Evolutionary conservation across 73 alveolate genomes (phyloP).

Genomic region (Durusdinium trenchii): DNA sequence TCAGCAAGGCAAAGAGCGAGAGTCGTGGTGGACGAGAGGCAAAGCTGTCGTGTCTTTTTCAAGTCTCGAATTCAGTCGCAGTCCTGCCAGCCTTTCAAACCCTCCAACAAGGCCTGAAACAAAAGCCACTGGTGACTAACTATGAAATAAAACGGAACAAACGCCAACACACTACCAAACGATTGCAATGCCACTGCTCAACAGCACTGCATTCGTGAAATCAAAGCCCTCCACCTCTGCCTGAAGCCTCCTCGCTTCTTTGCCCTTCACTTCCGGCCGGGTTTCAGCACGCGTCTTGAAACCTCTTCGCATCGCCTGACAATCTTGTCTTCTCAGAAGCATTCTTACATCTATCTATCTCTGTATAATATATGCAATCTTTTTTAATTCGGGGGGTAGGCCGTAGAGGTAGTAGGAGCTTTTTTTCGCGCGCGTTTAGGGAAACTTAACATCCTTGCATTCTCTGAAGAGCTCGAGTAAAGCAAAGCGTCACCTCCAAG

Average conservation of each 20-base stretch:
- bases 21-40: no score
- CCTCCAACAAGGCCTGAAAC: constrained; percentile 49
- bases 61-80: background rate
- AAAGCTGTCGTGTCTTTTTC: no score
- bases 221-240: constrained; percentile 22
- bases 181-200: background rate
- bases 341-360: background rate
- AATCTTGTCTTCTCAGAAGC: background rate
- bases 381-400: background rate
- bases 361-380: no score
- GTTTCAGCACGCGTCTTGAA: constrained; percentile 76
- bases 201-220: no score
- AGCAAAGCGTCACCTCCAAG: background rate
- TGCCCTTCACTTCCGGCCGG: constrained; percentile 45
- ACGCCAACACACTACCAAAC: no score
- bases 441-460: no score
- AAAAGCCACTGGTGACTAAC: background rate
- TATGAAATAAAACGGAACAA: background rate
- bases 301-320: constrained; percentile 76
- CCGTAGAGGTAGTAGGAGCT: background rate
- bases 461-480: no score
- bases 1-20: background rate
- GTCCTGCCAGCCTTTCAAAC: constrained; percentile 68
- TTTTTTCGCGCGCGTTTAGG: no score
- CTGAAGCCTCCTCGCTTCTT: constrained; percentile 50